These are phyloP conservation scores for Cucumis variabilis DNA, from an alignment of 331 rosid genomes.

Conservation along the genomic window DNA sequence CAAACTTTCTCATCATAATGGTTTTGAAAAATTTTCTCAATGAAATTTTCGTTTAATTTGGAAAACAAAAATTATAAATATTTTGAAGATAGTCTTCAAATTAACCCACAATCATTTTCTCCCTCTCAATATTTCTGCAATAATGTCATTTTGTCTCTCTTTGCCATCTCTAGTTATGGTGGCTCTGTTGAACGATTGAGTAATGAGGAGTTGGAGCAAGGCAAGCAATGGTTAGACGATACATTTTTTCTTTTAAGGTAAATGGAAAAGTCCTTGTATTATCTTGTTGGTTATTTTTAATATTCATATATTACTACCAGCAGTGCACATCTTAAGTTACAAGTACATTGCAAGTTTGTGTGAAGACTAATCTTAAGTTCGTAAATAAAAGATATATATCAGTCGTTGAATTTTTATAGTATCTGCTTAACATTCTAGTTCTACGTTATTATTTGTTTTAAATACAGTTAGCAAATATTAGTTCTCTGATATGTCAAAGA, in stretches of 20 bases:
- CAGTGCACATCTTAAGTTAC: neutral
- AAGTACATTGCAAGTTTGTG: neutral
- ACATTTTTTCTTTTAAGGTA: conserved; percentile 88
- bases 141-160: conserved; percentile 32
- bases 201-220: conserved; percentile 71
- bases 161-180: conserved; percentile 63
- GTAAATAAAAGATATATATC: neutral
- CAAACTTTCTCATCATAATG: neutral
- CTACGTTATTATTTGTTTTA: neutral
- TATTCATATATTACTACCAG: neutral
- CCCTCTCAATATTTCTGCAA: conserved; percentile 22
- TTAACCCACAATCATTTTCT: neutral
- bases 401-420: neutral
- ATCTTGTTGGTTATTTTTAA: neutral
- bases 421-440: neutral
- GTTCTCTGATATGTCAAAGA: conserved; percentile 10
- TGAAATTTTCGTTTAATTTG: neutral
- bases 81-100: neutral
- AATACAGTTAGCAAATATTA: neutral
- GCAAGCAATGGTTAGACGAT: conserved; percentile 84
- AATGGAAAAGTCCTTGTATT: neutral
- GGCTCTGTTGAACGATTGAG: conserved; percentile 71
- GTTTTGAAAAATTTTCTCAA: neutral
- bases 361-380: neutral
- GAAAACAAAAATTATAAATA: conserved; percentile 6